A percentile compares a stretch with the other conserved stretches of the same genome.
Evolutionary conservation across 1,284 basidiomycete species (phyloP).

Genomic region (Pterulicium gracile): DNA sequence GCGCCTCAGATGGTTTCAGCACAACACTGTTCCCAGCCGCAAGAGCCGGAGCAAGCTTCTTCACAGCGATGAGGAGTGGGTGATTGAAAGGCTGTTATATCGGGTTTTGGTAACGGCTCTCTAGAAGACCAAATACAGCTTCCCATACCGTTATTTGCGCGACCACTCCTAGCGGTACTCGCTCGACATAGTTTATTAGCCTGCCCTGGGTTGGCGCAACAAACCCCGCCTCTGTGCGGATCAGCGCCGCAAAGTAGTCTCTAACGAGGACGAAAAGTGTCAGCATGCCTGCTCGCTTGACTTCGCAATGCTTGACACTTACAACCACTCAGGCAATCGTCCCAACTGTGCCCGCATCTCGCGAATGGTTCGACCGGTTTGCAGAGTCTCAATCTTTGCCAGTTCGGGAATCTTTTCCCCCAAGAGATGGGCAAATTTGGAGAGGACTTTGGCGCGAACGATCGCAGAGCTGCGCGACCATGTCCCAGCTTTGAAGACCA

Average conservation of each 20-base stretch:
- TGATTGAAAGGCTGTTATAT: slow-evolving; percentile 69
- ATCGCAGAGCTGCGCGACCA: slow-evolving; percentile 57
- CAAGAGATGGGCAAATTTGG: slow-evolving; percentile 50
- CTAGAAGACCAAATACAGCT: slow-evolving; percentile 4
- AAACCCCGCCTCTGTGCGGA: slow-evolving; percentile 52
- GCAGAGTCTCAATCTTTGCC: slow-evolving; percentile 58
- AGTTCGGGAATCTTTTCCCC: slow-evolving; percentile 45
- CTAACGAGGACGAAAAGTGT: slow-evolving; percentile 22
- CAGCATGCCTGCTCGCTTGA: slow-evolving; percentile 2
- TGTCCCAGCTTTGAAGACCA: slow-evolving; percentile 46
- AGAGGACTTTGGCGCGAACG: slow-evolving; percentile 53
- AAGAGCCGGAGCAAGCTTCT: slow-evolving; percentile 78
- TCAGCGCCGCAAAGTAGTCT: slow-evolving; percentile 64
- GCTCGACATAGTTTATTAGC: slow-evolving; percentile 65
- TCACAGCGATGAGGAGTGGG: slow-evolving; percentile 71
- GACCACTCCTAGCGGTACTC: slow-evolving; percentile 74
- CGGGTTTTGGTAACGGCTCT: not conserved
- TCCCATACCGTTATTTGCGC: slow-evolving; percentile 63
- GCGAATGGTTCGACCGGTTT: slow-evolving; percentile 66
- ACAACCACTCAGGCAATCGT: slow-evolving; percentile 76
- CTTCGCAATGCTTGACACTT: slow-evolving; percentile 18
- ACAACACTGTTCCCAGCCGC: slow-evolving; percentile 78
- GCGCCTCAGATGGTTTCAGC: slow-evolving; percentile 73
- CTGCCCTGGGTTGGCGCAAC: slow-evolving; percentile 73
- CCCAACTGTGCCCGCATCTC: slow-evolving; percentile 72